Conservation (phyloP, 495 filamentous ascomycete genomes). For the Oidiodendron maius region DNA sequence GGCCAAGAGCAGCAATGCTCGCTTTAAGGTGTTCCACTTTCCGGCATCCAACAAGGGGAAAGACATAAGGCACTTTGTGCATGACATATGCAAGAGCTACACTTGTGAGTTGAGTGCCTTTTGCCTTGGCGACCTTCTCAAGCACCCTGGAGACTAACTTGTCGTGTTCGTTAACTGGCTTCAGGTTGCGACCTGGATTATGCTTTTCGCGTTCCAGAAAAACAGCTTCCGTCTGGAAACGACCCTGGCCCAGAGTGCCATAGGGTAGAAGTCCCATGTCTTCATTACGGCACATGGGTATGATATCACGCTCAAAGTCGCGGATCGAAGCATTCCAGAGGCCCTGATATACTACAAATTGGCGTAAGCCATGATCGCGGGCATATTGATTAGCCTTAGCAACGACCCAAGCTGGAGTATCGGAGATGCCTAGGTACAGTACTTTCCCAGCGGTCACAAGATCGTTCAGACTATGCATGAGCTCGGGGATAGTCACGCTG, state of each 20-base stretch:
- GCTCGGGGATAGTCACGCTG: slow-evolving; percentile 51
- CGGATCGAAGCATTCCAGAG: slow-evolving; percentile 50
- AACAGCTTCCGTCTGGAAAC: slow-evolving; percentile 50
- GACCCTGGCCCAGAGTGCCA: slow-evolving; percentile 53
- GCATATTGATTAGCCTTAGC: slow-evolving; percentile 62
- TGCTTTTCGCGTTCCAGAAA: slow-evolving; percentile 24
- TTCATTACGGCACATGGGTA: slow-evolving; percentile 58
- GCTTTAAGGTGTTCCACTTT: slow-evolving; percentile 53
- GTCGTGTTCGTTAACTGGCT: slow-evolving; percentile 27
- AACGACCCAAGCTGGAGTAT: slow-evolving; percentile 65
- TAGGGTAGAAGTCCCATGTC: slow-evolving; percentile 65
- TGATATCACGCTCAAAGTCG: slow-evolving; percentile 64
- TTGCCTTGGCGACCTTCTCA: slow-evolving; percentile 48
- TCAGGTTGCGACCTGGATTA: slow-evolving; percentile 20
- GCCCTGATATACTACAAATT: slow-evolving; percentile 63
- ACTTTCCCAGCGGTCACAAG: slow-evolving; percentile 57
- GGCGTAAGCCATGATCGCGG: slow-evolving; percentile 52
- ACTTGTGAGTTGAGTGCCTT: slow-evolving; percentile 42
- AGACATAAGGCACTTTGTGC: slow-evolving; percentile 66
- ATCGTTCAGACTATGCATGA: slow-evolving; percentile 61
- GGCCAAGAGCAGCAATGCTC: slow-evolving; percentile 57
- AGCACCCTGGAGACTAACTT: slow-evolving; percentile 39
- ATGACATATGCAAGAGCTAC: slow-evolving; percentile 69
- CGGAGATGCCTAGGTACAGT: slow-evolving; percentile 60
- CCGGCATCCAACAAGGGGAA: slow-evolving; percentile 62